Base-by-base conservation (phyloP, 306 rosid genomes). In the Corylus americana region DNA sequence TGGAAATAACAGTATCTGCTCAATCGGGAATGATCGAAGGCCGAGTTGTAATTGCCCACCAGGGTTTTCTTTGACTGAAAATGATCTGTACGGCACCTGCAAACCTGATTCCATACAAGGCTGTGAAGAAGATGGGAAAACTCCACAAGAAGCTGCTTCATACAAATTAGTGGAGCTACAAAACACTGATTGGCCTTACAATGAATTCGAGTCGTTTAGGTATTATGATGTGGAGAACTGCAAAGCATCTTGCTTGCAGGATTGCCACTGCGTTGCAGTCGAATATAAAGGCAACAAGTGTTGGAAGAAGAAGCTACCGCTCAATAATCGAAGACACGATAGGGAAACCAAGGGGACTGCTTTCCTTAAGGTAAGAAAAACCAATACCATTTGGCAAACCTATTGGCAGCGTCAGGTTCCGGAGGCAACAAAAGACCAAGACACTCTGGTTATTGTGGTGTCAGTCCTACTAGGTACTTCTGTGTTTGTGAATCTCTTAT, bases 221-320 rank as follows among this genome's bases (percentile, higher is more conserved):
- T 0, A 2, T 7, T 80, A 35, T 8, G 0, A 22, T 7, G 80
- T 81, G 50, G 71, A 84, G 7, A 77, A 82, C 77, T 74, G 88
- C 50, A 74, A 61, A 13, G 31, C 51, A 0, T 79, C 72, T 44
- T 87, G 90, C 67, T 8, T 84, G 45, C 29, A 2, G 1, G 88
- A 84, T 42, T 87, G 88, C 18, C 82, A 76, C 0, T 84, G 90
- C 37, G 80, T 39, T 0, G 77, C 3, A 3, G 84, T 69, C 8
- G 1, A 79, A 29, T 74, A 47, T 11, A 18, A 39, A 11, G 27
- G 6, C 18, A 14, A 55, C 4, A 0, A 17, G 0, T 85, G 88
- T 39, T 51, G 8, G 29, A 87, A 84, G 79, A 77, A 84, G 55
- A 68, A 7, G 49, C 4, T 69, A 31, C 85, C 90, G 11, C 39